Conservation (phyloP, 257 asterid species). For the Agastache rugosa region DNA sequence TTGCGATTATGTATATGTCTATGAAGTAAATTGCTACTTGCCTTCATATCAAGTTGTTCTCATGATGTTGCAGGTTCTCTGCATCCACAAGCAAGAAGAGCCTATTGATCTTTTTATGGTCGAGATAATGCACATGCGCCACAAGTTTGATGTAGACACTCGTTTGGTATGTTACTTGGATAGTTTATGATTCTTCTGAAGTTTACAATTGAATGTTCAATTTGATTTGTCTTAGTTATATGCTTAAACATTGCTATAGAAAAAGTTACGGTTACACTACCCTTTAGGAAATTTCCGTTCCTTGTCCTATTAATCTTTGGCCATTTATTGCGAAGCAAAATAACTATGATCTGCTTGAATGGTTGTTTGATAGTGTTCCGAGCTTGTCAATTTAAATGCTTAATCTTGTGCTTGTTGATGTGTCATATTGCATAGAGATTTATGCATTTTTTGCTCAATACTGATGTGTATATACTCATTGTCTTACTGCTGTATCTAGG, state of each 20-base stretch:
- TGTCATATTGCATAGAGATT: slow-evolving; percentile 1
- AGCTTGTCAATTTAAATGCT: background rate
- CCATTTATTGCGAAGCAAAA: slow-evolving; percentile 1
- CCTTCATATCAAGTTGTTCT: slow-evolving; percentile 28
- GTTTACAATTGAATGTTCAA: background rate
- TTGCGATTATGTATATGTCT: background rate
- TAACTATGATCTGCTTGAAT: background rate
- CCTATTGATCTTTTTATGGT: slow-evolving; percentile 97
- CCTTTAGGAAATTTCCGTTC: background rate
- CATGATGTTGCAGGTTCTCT: slow-evolving; percentile 72
- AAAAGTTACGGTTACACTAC: background rate
- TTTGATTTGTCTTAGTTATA: slow-evolving; percentile 3
- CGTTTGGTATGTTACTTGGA: slow-evolving; percentile 65
- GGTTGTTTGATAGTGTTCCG: slow-evolving; percentile 6
- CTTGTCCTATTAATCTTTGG: background rate
- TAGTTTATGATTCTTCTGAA: slow-evolving; percentile 13
- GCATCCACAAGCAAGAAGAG: slow-evolving; percentile 93
- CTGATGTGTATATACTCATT: slow-evolving; percentile 9
- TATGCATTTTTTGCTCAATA: background rate
- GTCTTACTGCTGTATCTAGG: slow-evolving; percentile 50
- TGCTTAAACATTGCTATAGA: background rate
- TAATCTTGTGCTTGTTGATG: slow-evolving; percentile 5
- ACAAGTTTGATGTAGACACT: slow-evolving; percentile 99
- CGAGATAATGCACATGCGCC: slow-evolving; percentile 99
- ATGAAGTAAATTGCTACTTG: slow-evolving; percentile 6